A percentile compares a stretch with the other conserved stretches of the same genome.
Conservation (phyloP, 192 early-diverging fungal species). For the Dimargaris cristalligena region DNA sequence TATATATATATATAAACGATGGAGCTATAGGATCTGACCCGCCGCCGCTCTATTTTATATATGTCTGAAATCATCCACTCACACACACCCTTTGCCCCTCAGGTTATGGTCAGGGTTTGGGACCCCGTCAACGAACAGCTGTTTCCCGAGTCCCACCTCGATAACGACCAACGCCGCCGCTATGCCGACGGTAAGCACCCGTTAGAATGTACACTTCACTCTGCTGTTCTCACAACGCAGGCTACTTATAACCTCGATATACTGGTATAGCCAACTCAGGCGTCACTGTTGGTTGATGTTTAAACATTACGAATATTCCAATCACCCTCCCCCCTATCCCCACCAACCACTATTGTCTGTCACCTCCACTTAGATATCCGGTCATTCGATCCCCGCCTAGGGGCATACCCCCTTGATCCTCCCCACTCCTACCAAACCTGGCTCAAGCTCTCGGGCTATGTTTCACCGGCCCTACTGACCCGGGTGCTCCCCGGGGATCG, state of each 20-base stretch:
- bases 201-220: not conserved
- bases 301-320: no score
- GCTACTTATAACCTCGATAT: no score
- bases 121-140: slow-evolving; percentile 54
- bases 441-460: slow-evolving; percentile 53
- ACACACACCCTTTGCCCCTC: no score
- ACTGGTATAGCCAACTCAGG: no score
- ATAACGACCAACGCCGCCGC: slow-evolving; percentile 42
- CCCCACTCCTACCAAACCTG: slow-evolving; percentile 53
- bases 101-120: slow-evolving; percentile 77
- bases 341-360: no score
- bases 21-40: no score
- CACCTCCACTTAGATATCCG: slow-evolving; percentile 37
- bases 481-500: slow-evolving; percentile 30
- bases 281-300: no score
- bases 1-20: no score
- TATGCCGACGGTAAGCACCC: slow-evolving; percentile 36
- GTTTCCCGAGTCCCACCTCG: slow-evolving; percentile 28
- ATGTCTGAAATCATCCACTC: no score
- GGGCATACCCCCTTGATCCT: slow-evolving; percentile 59
- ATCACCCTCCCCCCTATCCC: no score
- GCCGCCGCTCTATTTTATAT: no score
- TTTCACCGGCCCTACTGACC: slow-evolving; percentile 29
- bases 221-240: slow-evolving; percentile 3
- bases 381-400: slow-evolving; percentile 62